A percentile compares a stretch with the other conserved stretches of the same genome.
Evolutionary conservation across 106 monocot species (phyloP).

Genomic region (Narthecium ossifragum): DNA sequence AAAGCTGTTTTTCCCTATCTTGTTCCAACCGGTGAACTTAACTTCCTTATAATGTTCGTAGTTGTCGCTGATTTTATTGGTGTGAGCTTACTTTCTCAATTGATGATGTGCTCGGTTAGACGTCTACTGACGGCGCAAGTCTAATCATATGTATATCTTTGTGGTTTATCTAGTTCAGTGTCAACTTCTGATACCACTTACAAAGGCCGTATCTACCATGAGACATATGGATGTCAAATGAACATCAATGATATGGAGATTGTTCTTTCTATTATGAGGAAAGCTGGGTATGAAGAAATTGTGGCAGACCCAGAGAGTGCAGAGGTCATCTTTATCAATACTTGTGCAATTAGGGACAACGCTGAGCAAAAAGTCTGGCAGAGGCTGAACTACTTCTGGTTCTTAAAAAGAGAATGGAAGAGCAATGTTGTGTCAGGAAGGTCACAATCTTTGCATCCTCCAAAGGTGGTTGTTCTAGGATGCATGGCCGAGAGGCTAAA

Average conservation of each 20-base stretch:
- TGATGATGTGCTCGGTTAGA: no score
- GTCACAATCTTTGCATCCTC: slow-evolving; percentile 78
- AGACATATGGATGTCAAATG: slow-evolving; percentile 99
- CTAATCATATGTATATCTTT: background rate
- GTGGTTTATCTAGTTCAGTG: slow-evolving; percentile 34
- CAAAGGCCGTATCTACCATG: slow-evolving; percentile 93
- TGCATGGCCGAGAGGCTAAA: slow-evolving; percentile 99
- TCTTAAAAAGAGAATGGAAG: slow-evolving; percentile 98
- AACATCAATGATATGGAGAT: slow-evolving; percentile 99
- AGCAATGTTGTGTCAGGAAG: slow-evolving; percentile 73
- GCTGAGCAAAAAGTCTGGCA: slow-evolving; percentile 99
- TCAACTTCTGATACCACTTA: slow-evolving; percentile 19
- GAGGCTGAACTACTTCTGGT: slow-evolving; percentile 98
- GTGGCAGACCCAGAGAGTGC: slow-evolving; percentile 80
- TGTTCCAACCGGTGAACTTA: background rate
- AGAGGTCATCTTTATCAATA: slow-evolving; percentile 96
- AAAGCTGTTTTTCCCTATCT: no score
- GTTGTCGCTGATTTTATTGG: background rate
- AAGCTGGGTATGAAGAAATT: slow-evolving; percentile 65
- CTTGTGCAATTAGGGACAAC: slow-evolving; percentile 95
- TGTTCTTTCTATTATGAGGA: slow-evolving; percentile 93
- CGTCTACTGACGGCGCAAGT: no score
- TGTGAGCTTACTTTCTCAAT: background rate
- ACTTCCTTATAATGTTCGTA: background rate
- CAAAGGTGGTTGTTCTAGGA: slow-evolving; percentile 90